Evolutionary conservation across 2,329 filamentous ascomycete genomes (phyloP).

Genomic region (Fusarium oligoseptatum): DNA sequence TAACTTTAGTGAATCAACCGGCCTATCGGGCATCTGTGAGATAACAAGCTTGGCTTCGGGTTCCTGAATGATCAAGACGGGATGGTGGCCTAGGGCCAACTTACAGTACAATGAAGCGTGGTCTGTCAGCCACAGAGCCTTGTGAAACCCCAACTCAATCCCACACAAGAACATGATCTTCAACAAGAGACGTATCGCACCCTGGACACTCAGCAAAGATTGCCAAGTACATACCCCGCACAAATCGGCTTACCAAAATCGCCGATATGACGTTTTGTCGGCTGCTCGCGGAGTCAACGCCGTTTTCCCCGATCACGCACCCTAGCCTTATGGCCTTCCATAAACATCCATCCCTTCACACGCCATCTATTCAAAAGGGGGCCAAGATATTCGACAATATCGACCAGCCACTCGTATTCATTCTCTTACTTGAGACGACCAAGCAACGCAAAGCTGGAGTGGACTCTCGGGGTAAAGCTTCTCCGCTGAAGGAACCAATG

Average conservation of each 20-base stretch:
- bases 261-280: conserved; percentile 32
- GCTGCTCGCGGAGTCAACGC: conserved; percentile 23
- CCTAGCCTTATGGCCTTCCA: conserved; percentile 10
- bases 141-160: not conserved
- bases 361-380: conserved; percentile 23
- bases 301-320: conserved; percentile 33
- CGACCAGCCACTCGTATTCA: not conserved
- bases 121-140: not conserved
- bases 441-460: conserved; percentile 18
- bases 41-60: not conserved
- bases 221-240: conserved; percentile 37
- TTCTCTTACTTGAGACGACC: not conserved
- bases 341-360: conserved; percentile 19
- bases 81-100: not conserved
- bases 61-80: not conserved
- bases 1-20: not conserved
- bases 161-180: not conserved
- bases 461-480: conserved; percentile 16
- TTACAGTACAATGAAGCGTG: not conserved
- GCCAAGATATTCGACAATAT: conserved; percentile 5
- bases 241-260: conserved; percentile 23
- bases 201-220: not conserved
- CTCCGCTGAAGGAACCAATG: conserved; percentile 15
- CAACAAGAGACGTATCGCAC: not conserved
- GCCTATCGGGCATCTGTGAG: not conserved